Conservation (phyloP, 1,284 basidiomycete genomes). For the Irpex sp. region DNA sequence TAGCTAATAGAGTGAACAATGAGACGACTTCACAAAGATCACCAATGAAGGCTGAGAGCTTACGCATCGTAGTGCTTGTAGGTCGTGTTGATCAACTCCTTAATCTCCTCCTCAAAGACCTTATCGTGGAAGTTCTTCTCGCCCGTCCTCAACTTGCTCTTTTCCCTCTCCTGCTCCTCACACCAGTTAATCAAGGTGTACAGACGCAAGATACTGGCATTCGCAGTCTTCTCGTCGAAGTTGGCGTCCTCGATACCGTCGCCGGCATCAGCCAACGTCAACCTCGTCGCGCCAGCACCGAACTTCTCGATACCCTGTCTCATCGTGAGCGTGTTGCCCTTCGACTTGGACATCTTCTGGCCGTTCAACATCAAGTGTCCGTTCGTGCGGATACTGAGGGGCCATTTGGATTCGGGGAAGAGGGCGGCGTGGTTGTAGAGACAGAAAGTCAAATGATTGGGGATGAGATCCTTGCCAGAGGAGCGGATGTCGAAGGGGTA, state of each 20-base stretch:
- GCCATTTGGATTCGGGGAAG: conserved; percentile 95
- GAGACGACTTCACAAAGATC: not conserved
- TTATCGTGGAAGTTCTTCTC: conserved; percentile 74
- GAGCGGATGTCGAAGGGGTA: conserved; percentile 99
- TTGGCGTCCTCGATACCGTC: conserved; percentile 98
- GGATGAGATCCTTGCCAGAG: conserved; percentile 98
- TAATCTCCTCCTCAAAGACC: conserved; percentile 92
- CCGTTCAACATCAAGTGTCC: conserved; percentile 98
- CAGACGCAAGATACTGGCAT: conserved; percentile 93
- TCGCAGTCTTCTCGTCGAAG: conserved; percentile 98
- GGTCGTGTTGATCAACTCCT: conserved; percentile 79
- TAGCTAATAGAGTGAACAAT: conserved; percentile 46
- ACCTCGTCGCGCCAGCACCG: conserved; percentile 89
- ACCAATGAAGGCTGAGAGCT: conserved; percentile 25
- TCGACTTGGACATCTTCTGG: conserved; percentile 99
- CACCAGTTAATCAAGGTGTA: conserved; percentile 94
- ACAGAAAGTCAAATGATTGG: conserved; percentile 95
- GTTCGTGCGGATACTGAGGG: conserved; percentile 88
- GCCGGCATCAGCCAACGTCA: conserved; percentile 94
- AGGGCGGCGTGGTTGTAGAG: conserved; percentile 94
- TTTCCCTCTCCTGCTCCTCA: conserved; percentile 78
- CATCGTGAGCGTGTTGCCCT: conserved; percentile 84
- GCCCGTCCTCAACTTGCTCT: conserved; percentile 72
- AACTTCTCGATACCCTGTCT: conserved; percentile 81
- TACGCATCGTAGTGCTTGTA: conserved; percentile 79